These are phyloP conservation scores for Taphrina betulina DNA, from an alignment of 1,139 yeast species.

Conservation along the genomic window DNA sequence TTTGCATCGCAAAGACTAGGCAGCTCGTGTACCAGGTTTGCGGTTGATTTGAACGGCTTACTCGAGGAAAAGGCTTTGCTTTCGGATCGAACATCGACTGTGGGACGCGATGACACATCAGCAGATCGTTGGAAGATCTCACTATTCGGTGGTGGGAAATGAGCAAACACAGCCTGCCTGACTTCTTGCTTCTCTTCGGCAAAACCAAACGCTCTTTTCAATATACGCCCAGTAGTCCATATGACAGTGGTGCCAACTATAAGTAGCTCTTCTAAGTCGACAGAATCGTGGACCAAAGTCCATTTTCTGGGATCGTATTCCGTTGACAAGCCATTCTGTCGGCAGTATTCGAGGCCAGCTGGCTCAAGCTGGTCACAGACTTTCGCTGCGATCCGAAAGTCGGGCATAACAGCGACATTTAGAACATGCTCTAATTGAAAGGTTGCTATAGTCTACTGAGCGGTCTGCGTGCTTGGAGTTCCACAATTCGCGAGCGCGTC, in stretches of 20 bases:
- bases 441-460: too few relatives aligned
- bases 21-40: slow-evolving; percentile 3
- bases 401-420: too few relatives aligned
- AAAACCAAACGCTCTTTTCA: slow-evolving; percentile 25
- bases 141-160: slow-evolving; percentile 23
- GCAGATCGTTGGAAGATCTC: neutral
- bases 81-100: neutral
- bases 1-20: neutral
- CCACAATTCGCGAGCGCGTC: too few relatives aligned
- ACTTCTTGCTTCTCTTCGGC: slow-evolving; percentile 27
- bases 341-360: slow-evolving; percentile 20
- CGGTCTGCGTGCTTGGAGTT: too few relatives aligned
- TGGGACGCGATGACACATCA: neutral
- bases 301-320: neutral
- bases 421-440: too few relatives aligned
- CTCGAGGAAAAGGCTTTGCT: slow-evolving; percentile 11
- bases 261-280: slow-evolving; percentile 24
- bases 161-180: slow-evolving; percentile 31
- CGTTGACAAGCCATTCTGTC: neutral
- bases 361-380: too few relatives aligned
- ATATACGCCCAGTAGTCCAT: slow-evolving; percentile 23
- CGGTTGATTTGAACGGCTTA: slow-evolving; percentile 25
- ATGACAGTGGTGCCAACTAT: slow-evolving; percentile 19
- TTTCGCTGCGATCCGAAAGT: too few relatives aligned
- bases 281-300: neutral